Percentiles rank a stretch among this genome's conserved stretches.
These are phyloP conservation scores for Daldinia vernicosa DNA, from an alignment of 495 filamentous ascomycete species.

Conservation along the genomic window DNA sequence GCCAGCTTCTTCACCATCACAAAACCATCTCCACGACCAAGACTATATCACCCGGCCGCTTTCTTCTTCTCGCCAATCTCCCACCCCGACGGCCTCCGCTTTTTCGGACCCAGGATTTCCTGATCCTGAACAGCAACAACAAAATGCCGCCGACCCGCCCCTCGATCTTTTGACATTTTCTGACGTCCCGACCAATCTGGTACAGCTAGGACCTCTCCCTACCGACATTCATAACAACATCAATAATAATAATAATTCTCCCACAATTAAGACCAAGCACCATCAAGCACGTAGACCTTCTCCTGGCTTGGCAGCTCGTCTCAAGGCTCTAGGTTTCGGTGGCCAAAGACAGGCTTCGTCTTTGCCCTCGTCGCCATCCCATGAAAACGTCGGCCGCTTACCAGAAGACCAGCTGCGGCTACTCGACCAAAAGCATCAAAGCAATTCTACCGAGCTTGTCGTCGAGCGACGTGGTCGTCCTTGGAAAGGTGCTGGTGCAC, in stretches of 20 bases:
- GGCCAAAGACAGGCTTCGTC: constrained; percentile 53
- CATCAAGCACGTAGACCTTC: constrained; percentile 66
- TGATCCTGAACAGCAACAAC: constrained; percentile 37
- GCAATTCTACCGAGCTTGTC: constrained; percentile 59
- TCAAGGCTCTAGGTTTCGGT: constrained; percentile 74
- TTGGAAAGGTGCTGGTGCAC: constrained; percentile 64
- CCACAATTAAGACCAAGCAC: constrained; percentile 30
- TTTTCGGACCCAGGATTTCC: constrained; percentile 42
- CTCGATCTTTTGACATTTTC: constrained; percentile 52
- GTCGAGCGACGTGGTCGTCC: constrained; percentile 69
- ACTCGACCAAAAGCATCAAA: constrained; percentile 69
- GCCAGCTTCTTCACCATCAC: constrained; percentile 14
- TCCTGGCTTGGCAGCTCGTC: constrained; percentile 78
- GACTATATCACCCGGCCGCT: constrained; percentile 21
- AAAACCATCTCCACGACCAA: constrained; percentile 22
- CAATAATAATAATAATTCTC: constrained; percentile 24
- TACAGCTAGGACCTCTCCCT: constrained; percentile 48
- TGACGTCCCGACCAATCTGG: constrained; percentile 51
- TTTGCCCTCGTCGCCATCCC: constrained; percentile 48
- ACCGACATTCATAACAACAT: constrained; percentile 25
- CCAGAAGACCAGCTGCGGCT: constrained; percentile 76
- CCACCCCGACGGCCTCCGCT: constrained; percentile 37
- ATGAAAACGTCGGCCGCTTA: constrained; percentile 72
- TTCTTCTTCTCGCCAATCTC: constrained; percentile 35
- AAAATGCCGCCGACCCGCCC: constrained; percentile 41